A percentile compares a stretch with the other conserved stretches of the same genome.
Conservation (phyloP, 148 eudicot species). For the Spergularia bocconei region DNA sequence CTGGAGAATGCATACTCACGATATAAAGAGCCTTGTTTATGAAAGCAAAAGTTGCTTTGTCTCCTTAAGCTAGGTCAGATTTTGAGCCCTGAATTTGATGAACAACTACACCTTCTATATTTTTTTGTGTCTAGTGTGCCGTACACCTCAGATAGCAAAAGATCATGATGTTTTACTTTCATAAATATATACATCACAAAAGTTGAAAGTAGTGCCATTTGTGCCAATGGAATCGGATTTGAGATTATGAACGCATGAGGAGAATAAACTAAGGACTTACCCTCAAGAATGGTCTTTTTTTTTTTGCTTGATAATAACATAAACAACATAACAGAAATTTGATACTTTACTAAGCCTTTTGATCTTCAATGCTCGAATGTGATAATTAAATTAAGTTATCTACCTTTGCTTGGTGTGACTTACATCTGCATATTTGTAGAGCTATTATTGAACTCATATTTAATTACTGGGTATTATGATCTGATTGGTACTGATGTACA, state of each 20-base stretch:
- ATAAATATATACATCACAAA: conserved; percentile 15
- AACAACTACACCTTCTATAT: conserved; percentile 1
- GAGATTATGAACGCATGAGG: conserved; percentile 1
- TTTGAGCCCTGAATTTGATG: conserved; percentile 18
- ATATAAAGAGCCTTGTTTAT: conserved; percentile 24
- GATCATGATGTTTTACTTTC: conserved; percentile 9
- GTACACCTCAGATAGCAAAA: conserved; percentile 24
- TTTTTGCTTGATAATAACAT: conserved; percentile 10
- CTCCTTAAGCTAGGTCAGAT: conserved; percentile 24
- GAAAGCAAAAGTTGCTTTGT: conserved; percentile 29
- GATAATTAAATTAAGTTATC: not conserved
- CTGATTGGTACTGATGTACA: not conserved
- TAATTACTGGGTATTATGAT: not conserved
- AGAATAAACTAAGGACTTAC: not conserved
- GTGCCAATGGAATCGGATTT: conserved; percentile 23
- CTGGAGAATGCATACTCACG: conserved; percentile 13
- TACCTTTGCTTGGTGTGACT: not conserved
- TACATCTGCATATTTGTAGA: not conserved
- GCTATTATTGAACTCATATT: not conserved
- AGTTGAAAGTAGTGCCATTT: not conserved
- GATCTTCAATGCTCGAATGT: not conserved
- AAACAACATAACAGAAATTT: conserved; percentile 6
- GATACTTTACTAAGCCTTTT: not conserved
- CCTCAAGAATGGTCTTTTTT: not conserved
- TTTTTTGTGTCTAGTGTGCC: conserved; percentile 10